Evolutionary conservation across 2,329 filamentous ascomycete species (phyloP), one percentile per base, ranked within the genome.

Genomic region (Hypoxylon sp.): DNA sequence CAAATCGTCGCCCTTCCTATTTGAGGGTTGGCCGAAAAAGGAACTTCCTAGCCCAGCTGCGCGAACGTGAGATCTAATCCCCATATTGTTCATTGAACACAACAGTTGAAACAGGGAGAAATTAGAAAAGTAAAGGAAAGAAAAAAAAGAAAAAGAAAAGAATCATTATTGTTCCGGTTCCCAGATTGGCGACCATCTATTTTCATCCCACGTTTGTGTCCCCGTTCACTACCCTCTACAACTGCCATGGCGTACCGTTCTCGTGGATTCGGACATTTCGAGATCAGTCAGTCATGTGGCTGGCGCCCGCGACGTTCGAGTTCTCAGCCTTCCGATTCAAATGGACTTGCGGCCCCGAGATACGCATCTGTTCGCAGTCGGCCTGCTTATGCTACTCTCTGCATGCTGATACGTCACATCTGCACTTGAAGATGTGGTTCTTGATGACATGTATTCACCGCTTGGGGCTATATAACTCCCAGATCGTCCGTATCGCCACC

Each of bases 361-460:
- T 63, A 32, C n/a, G 47, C 63, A 29, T 55, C 42, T 55, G 32
- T 39, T 51, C 42, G 54, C 47, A 27, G 37, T 56, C 58, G 47
- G 54, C 44, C 13, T 67, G 60, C 62, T 66, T 62, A 68, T 64
- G 44, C 27, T 42, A 31, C 46, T 47, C 5, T 47, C 52, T 57
- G 54, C 61, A 57, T 62, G 60, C 68, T 64, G 62, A 65, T 71
- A 58, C 54, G 66, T 69, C 63, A 57, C 62, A 69, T 65, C 29
- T 44, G 32, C 50, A 65, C 46, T 60, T 59, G 31, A 60, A 69
- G 54, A 66, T 65, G 63, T 69, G 67, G 63, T 59, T 69, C 53
- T 63, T 58, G 62, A 67, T 65, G 69, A 69, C 59, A 65, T 57
- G 59, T 62, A 65, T 71, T 67, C 67, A 69, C 67, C 69, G 69